Evolutionary conservation across 257 asterid species (phyloP), one percentile per base, ranked within the genome.

Genomic region (Solanum sejunctum): DNA sequence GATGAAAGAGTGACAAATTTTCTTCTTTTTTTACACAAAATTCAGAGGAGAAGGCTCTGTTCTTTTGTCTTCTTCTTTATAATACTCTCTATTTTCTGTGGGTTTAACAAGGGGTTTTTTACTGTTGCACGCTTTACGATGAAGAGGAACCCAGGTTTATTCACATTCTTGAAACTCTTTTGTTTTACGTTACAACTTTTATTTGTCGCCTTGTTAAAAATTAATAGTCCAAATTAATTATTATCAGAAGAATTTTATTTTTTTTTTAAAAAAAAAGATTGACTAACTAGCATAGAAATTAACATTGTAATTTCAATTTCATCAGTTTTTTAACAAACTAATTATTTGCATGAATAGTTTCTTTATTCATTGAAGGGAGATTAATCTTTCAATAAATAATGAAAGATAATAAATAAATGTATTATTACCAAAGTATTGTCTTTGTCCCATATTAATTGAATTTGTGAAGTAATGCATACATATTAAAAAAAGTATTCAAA

Each of bases 111-210:
- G 66, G 88, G 86, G 43, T 63, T 87, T 54, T 85, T 4, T 45
- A 67, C 85, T 58, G 64, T 0, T 43, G 79, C 92, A 80, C 92
- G 88, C 86, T 41, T 80, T 82, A 80, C 91, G 90, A 92, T 86
- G 90, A 72, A 11, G 32, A 43, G 36, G 32, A 23, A 23, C 4
- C 39, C 41, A 23, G 17, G 17, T 7, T n/a, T 15, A 13, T 77
- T 54, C 63, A 69, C 7, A 67, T 67, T 32, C 13, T 67, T 16
- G 20, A 28, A 26, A 64, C 20, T 58, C 26, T 58, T 58, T 58
- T 58, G 66, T 58, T 58, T 58, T 58, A 58, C 64, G 28, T 58
- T 20, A 58, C 57, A 58, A 20, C 26, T 20, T 58, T n/a, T 20
- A 3, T 58, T 58, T 20, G 66, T 58, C 66, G 66, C 13, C 13